phyloP scores from a whole-genome alignment of 2,329 filamentous ascomycete genomes.

The Trichoderma oligosporum region DNA sequence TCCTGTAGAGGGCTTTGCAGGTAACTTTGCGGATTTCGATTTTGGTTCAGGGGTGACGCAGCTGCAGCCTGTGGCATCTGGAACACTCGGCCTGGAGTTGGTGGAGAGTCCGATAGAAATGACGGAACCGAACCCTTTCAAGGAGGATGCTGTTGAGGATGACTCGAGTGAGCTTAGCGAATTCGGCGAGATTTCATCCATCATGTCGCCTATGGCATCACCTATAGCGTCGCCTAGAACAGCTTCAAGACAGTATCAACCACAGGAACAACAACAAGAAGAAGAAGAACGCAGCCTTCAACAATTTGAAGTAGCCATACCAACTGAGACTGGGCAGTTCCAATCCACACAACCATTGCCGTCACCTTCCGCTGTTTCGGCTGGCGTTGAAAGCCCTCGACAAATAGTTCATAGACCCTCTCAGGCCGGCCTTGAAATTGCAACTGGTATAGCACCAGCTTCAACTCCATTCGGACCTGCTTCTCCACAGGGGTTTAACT shows the following conservation, averaged over 20 bases:
- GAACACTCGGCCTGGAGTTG: constrained; percentile 15
- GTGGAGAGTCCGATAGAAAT: constrained; percentile 18
- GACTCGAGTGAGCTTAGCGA: not conserved
- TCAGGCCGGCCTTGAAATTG: not conserved
- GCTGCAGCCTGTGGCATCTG: constrained; percentile 14
- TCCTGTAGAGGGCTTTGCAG: constrained; percentile 34
- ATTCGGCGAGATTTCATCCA: not conserved
- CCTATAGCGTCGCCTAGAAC: not conserved
- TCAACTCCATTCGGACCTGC: constrained; percentile 23
- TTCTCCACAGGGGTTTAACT: constrained; percentile 27
- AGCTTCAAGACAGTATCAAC: not conserved
- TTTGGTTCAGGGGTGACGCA: constrained; percentile 34
- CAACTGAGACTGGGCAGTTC: not conserved
- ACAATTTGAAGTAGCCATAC: constrained; percentile 1
- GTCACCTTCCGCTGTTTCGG: constrained; percentile 5
- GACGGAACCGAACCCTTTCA: constrained; percentile 11
- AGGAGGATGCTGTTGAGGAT: not conserved
- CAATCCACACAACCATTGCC: not conserved
- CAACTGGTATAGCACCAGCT: not conserved
- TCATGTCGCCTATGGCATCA: not conserved
- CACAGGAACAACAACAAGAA: not conserved
- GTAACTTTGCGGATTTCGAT: constrained; percentile 39
- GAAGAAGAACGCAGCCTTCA: not conserved
- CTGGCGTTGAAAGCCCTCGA: constrained; percentile 12
- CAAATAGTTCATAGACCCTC: constrained; percentile 6